A percentile compares a stretch with the other conserved stretches of the same genome.
Conservation (phyloP, 73 alveolate genomes). For the Paramecium pentaurelia region DNA sequence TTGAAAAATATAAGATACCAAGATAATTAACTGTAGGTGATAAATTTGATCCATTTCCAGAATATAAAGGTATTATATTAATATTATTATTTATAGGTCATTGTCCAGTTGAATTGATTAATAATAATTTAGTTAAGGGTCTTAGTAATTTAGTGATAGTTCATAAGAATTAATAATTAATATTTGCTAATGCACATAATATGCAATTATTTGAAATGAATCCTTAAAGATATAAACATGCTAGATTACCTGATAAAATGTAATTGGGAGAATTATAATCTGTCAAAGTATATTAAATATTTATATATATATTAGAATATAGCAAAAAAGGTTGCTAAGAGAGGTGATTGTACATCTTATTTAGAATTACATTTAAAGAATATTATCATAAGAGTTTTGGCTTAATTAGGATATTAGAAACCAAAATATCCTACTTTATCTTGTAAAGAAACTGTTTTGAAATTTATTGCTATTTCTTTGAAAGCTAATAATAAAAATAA, state of each 20-base stretch:
- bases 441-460: conserved; percentile 91
- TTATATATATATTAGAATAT: conserved; percentile 18
- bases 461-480: conserved; percentile 88
- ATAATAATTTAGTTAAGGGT: conserved; percentile 68
- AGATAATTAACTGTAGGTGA: not conserved
- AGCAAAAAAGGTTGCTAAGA: conserved; percentile 69
- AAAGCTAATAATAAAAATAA: conserved; percentile 94
- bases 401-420: conserved; percentile 86
- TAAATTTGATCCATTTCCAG: conserved; percentile 14
- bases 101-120: conserved; percentile 78
- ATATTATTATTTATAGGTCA: conserved; percentile 61
- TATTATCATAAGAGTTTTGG: conserved; percentile 86
- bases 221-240: conserved; percentile 75
- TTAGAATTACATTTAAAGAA: conserved; percentile 87
- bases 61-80: not conserved
- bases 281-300: not conserved
- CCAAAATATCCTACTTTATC: conserved; percentile 92
- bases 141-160: conserved; percentile 64
- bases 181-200: conserved; percentile 67
- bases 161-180: conserved; percentile 66
- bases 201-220: conserved; percentile 68
- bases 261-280: conserved; percentile 51
- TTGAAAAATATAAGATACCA: conserved; percentile 40
- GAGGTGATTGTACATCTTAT: conserved; percentile 88
- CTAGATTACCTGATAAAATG: conserved; percentile 73